phyloP scores from a whole-genome alignment of 768 basidiomycete species.

The Phaeotremella skinneri region DNA sequence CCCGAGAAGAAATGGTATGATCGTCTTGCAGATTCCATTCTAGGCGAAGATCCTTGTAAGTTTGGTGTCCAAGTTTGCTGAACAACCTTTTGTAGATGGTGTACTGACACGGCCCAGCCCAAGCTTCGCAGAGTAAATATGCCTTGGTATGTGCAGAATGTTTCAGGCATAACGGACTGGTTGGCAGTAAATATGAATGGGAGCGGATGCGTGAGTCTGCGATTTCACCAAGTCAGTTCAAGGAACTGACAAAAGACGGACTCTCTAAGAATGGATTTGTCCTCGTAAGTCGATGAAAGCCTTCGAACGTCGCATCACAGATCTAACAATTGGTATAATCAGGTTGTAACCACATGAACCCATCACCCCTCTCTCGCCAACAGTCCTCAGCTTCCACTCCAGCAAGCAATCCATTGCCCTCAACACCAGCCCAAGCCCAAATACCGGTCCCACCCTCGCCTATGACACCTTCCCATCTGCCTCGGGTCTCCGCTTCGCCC shows the following conservation, averaged over 20 bases:
- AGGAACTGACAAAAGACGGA: neutral
- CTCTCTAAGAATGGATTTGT: constrained; percentile 40
- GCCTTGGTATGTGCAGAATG: constrained; percentile 51
- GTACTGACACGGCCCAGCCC: constrained; percentile 25
- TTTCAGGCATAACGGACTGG: constrained; percentile 51
- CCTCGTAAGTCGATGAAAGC: constrained; percentile 23
- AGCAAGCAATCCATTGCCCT: neutral
- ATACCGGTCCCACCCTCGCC: constrained; percentile 10
- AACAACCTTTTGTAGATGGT: neutral
- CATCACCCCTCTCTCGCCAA: constrained; percentile 32
- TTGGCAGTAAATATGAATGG: constrained; percentile 50
- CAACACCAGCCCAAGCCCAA: neutral
- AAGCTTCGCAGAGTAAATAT: constrained; percentile 46
- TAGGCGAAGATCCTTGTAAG: constrained; percentile 49
- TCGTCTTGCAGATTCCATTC: constrained; percentile 42
- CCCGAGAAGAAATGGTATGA: constrained; percentile 52
- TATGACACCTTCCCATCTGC: constrained; percentile 16
- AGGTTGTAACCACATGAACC: constrained; percentile 50
- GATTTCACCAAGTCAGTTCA: neutral
- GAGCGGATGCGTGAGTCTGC: constrained; percentile 48
- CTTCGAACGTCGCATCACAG: neutral
- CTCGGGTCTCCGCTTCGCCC: constrained; percentile 24
- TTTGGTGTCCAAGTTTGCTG: neutral
- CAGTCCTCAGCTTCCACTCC: neutral
- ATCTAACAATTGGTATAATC: neutral